A percentile compares a stretch with the other conserved stretches of the same genome.
Conservation (phyloP, 176 grass and related monocot genomes). For the Carex pumila region DNA sequence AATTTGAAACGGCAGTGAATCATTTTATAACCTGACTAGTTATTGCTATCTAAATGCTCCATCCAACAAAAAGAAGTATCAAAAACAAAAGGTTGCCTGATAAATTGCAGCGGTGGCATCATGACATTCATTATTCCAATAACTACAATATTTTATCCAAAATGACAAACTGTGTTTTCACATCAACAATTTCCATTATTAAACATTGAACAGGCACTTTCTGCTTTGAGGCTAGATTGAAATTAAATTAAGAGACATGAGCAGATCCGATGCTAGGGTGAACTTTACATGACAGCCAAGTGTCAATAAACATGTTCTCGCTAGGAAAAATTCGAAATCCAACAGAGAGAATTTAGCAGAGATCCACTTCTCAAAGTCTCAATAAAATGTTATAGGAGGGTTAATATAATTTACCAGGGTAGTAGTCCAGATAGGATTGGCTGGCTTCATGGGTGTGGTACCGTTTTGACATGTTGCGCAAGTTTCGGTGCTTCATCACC, state of each 20-base stretch:
- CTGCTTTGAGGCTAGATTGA: neutral
- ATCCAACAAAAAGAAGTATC: neutral
- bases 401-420: slow-evolving; percentile 34
- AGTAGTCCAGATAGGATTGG: slow-evolving; percentile 52
- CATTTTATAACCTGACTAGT: neutral
- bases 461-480: slow-evolving; percentile 44
- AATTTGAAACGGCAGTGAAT: neutral
- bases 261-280: neutral
- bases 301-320: neutral
- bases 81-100: neutral
- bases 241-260: neutral
- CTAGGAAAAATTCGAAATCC: neutral
- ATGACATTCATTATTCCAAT: neutral
- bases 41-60: neutral
- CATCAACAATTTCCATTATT: neutral
- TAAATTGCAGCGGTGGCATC: neutral
- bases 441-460: slow-evolving; percentile 33
- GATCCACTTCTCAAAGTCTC: neutral
- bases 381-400: neutral
- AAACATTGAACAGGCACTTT: neutral
- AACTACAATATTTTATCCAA: neutral
- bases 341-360: neutral
- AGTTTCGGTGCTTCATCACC: slow-evolving; percentile 36
- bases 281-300: neutral
- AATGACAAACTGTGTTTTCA: neutral